Base-by-base conservation (phyloP, 768 basidiomycete species). In the Russula virescens region DNA sequence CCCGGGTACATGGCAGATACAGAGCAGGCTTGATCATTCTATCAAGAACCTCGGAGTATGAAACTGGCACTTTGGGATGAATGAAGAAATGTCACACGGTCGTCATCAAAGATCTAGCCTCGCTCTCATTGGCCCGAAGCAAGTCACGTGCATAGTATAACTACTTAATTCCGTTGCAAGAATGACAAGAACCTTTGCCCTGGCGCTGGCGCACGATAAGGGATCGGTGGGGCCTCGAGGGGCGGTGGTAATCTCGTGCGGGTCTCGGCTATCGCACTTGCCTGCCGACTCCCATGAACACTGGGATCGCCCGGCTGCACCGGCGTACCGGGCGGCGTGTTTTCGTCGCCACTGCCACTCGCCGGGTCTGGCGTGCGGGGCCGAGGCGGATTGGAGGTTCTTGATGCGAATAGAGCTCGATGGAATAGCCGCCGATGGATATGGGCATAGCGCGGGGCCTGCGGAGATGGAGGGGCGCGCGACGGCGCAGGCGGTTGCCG, bases 171-270 rank as follows among this genome's bases (percentile, higher is more conserved):
- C 13, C 31, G 40, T 34, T 26, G 14, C 18, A 46, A 47, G 45
- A 58, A 63, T 13, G 56, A 52, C 43, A 49, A 21, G 9, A 43
- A 18, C 18, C 57, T 58, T 38, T 47, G 56, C 3, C 61, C 55
- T 14, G 62, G 62, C 0, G 56, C 55, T 14, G 62, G 62, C 0
- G 56, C 57, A 34, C 62, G 62, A 46, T 59, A 55, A n/a, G 28
- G 46, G n/a, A 63, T 35, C 18, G 62, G 52, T 10, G 57, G 21
- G 21, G 21, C 14, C 11, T 53, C 57, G 8, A 18, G 52, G 21
- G 57, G 47, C 10, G 62, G 62, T 14, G 62, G 57, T 46, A 63
- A 59, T 34, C 62, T 47, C 38, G 62, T 49, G 21, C 57, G 62
- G 11, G 57, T 63, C 57, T 63, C 62, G 8, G 52, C 51, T 58